Conservation (phyloP, 495 filamentous ascomycete genomes). For the Tuber indicum region DNA sequence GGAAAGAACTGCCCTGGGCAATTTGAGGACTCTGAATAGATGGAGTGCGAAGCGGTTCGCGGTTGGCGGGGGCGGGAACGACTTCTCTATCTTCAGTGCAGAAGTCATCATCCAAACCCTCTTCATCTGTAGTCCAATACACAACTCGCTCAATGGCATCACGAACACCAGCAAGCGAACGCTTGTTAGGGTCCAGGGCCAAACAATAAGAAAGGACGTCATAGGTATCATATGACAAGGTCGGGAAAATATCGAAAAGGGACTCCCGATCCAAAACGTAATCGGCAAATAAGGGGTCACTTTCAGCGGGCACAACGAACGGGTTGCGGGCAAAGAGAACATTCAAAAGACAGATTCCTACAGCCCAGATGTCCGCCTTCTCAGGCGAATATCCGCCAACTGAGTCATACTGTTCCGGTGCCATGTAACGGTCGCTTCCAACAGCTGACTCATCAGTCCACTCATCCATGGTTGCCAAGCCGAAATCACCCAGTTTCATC, state of each 20-base stretch:
- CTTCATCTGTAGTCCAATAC: conserved; percentile 92
- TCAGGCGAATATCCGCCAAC: conserved; percentile 84
- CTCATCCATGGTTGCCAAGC: conserved; percentile 73
- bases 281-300: conserved; percentile 83
- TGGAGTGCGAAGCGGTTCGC: conserved; percentile 91
- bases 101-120: conserved; percentile 77
- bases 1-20: conserved; percentile 75
- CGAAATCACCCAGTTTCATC: conserved; percentile 96
- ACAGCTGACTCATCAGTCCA: conserved; percentile 89
- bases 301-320: conserved; percentile 77
- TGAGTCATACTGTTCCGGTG: conserved; percentile 93
- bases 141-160: conserved; percentile 68
- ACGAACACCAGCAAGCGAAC: conserved; percentile 69
- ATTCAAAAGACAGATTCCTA: conserved; percentile 92
- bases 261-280: conserved; percentile 88
- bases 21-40: conserved; percentile 84
- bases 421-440: conserved; percentile 98
- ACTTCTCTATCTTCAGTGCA: conserved; percentile 70
- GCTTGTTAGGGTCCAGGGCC: conserved; percentile 81
- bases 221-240: conserved; percentile 95
- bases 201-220: conserved; percentile 83
- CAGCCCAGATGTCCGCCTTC: conserved; percentile 91
- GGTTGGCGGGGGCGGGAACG: conserved; percentile 73
- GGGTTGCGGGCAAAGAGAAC: conserved; percentile 93
- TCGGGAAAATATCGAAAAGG: conserved; percentile 95